phyloP scores from a whole-genome alignment of 371 early-diverging fungal species.

The Syncephalis fuscata region DNA sequence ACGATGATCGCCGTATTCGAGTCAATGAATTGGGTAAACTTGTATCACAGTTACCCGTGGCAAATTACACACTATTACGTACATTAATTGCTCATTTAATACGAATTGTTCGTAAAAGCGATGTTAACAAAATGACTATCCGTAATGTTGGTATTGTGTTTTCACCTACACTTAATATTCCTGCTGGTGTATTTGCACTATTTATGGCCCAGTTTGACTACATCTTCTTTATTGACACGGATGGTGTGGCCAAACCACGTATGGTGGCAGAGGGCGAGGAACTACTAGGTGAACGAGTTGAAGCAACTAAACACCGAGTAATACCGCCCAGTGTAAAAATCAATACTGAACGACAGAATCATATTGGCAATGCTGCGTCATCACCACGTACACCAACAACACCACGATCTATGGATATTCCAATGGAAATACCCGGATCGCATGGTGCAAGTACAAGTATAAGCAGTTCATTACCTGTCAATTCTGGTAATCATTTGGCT shows the following conservation, averaged over 20 bases:
- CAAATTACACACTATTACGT: slow-evolving; percentile 80
- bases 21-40: slow-evolving; percentile 60
- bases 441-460: too few species aligned
- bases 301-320: too few species aligned
- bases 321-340: too few species aligned
- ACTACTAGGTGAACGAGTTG: too few species aligned
- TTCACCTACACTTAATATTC: slow-evolving; percentile 82
- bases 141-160: slow-evolving; percentile 91
- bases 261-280: neutral
- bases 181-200: slow-evolving; percentile 72
- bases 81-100: slow-evolving; percentile 76
- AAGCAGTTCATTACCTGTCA: too few species aligned
- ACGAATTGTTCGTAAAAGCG: slow-evolving; percentile 62
- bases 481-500: too few species aligned
- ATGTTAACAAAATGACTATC: slow-evolving; percentile 84
- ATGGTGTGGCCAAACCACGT: slow-evolving; percentile 9
- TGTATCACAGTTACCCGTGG: slow-evolving; percentile 56
- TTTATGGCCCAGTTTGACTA: slow-evolving; percentile 77
- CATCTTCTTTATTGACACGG: slow-evolving; percentile 36
- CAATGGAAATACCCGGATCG: too few species aligned
- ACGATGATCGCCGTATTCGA: slow-evolving; percentile 39
- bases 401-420: too few species aligned
- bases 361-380: too few species aligned
- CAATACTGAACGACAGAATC: too few species aligned
- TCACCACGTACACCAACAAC: too few species aligned